These are phyloP conservation scores for Digitaria exilis DNA, from an alignment of 202 grass and related monocot species.

Conservation along the genomic window DNA sequence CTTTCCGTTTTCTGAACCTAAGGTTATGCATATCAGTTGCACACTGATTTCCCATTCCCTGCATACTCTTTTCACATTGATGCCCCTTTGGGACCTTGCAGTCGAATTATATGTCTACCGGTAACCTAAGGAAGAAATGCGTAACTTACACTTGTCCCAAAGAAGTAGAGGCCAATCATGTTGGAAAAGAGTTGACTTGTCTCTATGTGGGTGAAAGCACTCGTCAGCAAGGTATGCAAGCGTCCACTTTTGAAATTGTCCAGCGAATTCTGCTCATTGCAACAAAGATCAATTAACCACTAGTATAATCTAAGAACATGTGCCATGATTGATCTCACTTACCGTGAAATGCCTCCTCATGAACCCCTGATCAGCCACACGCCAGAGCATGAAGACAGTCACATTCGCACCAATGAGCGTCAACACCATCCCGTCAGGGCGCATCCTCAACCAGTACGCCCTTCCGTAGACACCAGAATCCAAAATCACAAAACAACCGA, in stretches of 20 bases:
- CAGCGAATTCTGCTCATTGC: slow-evolving; percentile 68
- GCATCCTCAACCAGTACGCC: slow-evolving; percentile 43
- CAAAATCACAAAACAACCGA: slow-evolving; percentile 19
- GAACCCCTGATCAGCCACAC: slow-evolving; percentile 57
- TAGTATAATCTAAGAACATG: background rate
- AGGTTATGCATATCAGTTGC: background rate
- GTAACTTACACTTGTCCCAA: slow-evolving; percentile 69
- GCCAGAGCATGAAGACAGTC: slow-evolving; percentile 79
- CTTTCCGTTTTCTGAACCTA: no score
- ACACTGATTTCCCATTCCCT: background rate
- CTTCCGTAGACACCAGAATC: slow-evolving; percentile 42
- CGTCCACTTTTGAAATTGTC: slow-evolving; percentile 83
- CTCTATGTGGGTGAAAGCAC: slow-evolving; percentile 73
- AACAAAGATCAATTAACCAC: slow-evolving; percentile 24
- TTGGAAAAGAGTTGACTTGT: slow-evolving; percentile 60
- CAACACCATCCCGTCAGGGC: slow-evolving; percentile 44
- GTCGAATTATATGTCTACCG: background rate
- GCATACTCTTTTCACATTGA: background rate
- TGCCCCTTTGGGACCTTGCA: background rate
- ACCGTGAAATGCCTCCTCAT: slow-evolving; percentile 84
- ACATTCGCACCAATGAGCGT: slow-evolving; percentile 67
- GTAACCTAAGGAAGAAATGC: background rate
- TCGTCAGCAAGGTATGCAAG: slow-evolving; percentile 81
- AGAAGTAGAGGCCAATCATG: slow-evolving; percentile 89
- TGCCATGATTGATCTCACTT: background rate